Conservation (phyloP, 2,329 filamentous ascomycete species). For the Talaromyces amestolkiae region DNA sequence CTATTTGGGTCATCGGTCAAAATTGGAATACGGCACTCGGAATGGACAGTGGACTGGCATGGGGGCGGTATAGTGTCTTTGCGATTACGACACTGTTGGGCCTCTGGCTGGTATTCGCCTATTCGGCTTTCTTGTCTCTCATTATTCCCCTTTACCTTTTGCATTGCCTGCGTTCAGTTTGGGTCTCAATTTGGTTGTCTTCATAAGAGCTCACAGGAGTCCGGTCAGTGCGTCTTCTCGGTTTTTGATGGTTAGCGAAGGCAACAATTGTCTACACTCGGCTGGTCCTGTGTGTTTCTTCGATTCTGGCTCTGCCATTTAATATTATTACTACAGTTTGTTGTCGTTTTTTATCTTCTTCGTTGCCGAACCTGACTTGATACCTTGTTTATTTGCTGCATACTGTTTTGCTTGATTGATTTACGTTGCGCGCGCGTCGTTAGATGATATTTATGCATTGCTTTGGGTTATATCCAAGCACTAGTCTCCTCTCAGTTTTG, state of each 20-base stretch:
- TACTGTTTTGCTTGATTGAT: neutral
- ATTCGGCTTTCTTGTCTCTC: conserved; percentile 24
- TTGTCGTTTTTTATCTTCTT: conserved; percentile 12
- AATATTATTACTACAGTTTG: conserved; percentile 31
- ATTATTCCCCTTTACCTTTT: conserved; percentile 28
- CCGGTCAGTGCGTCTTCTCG: conserved; percentile 43
- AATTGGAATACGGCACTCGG: conserved; percentile 30
- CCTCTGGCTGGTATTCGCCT: conserved; percentile 33
- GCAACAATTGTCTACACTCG: conserved; percentile 42
- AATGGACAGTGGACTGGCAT: conserved; percentile 37
- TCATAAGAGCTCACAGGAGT: conserved; percentile 44
- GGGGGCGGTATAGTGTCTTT: conserved; percentile 32
- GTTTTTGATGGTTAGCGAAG: conserved; percentile 37
- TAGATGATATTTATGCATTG: conserved; percentile 16
- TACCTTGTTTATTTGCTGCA: conserved; percentile 17
- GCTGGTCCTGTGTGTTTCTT: conserved; percentile 48
- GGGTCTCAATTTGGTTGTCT: conserved; percentile 24
- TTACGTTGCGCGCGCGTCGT: neutral
- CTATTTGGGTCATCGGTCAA: conserved; percentile 40
- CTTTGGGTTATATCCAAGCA: conserved; percentile 9
- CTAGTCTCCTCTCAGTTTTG: conserved; percentile 17
- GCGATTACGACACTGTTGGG: conserved; percentile 27
- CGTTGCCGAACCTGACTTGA: conserved; percentile 18
- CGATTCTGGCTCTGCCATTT: conserved; percentile 38
- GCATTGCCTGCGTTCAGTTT: conserved; percentile 30